Percentiles rank a stretch among this genome's conserved stretches.
Evolutionary conservation across 805 yeast genomes (phyloP).

Genomic region (Starmerella vitae): DNA sequence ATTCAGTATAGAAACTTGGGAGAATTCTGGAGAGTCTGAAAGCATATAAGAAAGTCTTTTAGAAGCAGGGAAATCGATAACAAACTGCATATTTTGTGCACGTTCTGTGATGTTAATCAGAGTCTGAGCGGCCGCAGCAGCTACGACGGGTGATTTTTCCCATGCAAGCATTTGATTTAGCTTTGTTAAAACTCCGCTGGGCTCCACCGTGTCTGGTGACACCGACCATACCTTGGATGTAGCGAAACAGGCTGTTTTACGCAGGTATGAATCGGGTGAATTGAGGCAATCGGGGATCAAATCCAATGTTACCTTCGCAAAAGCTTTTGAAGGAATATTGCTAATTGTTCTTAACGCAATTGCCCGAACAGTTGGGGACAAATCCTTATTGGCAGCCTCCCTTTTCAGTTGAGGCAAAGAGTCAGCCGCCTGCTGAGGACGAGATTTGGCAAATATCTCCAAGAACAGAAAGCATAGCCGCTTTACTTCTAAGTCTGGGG

Average conservation of each 20-base stretch:
- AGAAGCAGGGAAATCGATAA: constrained; percentile 40
- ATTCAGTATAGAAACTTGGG: constrained; percentile 51
- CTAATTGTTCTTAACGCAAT: constrained; percentile 49
- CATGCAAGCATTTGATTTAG: constrained; percentile 39
- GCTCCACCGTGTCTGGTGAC: constrained; percentile 36
- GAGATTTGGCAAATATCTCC: constrained; percentile 43
- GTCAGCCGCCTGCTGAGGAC: constrained; percentile 41
- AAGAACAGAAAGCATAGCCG: constrained; percentile 59
- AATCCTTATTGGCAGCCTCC: constrained; percentile 23
- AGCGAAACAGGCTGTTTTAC: constrained; percentile 57
- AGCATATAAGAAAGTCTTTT: constrained; percentile 31
- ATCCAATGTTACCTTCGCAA: constrained; percentile 34
- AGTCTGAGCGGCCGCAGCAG: constrained; percentile 59
- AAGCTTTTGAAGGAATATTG: constrained; percentile 43
- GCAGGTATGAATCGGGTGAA: constrained; percentile 44
- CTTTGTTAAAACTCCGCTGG: constrained; percentile 33
- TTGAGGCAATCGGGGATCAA: constrained; percentile 29
- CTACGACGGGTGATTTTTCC: constrained; percentile 47
- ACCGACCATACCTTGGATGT: constrained; percentile 53
- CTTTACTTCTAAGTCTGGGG: constrained; percentile 54
- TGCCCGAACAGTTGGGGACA: constrained; percentile 39
- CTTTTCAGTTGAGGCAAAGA: constrained; percentile 34
- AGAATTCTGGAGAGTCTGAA: constrained; percentile 46
- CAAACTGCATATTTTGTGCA: constrained; percentile 36
- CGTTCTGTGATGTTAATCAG: constrained; percentile 51